Base-by-base conservation (phyloP, 2,329 filamentous ascomycete genomes). In the Apiospora hydei region DNA sequence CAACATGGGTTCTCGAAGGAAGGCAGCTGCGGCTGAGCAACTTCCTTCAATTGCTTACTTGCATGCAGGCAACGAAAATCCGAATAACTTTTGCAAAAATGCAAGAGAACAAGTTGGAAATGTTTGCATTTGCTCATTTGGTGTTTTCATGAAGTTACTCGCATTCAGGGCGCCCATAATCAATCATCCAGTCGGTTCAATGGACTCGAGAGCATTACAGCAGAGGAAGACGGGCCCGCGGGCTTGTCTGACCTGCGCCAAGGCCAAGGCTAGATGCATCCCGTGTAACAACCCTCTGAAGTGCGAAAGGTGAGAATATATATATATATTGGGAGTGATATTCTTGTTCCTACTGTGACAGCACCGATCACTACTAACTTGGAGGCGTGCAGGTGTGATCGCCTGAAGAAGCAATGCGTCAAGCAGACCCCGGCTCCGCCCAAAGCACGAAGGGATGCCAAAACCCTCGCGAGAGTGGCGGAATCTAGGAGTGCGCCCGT, bases 261-360 rank as follows among this genome's bases (percentile, higher is more conserved):
- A 71, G 68, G 72, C 72, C 21, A 73, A 73, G 43, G 66, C 69
- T 10, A 53, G 72, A 69, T 73, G 72, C 57, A 68, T 73, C 7
- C 66, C 69, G 8, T 71, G 64, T 7, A 44, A 26, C 16, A 71
- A 69, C 24, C 43, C 72, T n/a, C 13, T 44, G 10, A 73, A 71
- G 10, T 73, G 72, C 21, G 72, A 73, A 53, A 71, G 72, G 72
- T 71, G 49, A 66, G 71, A 13, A 38, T 66, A 13, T n/a, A 18
- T 1, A 34, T 61, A 8, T 38, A 16, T 2, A 6, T 3, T 24
- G 26, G 6, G 8, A 34, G 21, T 4, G 0, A 24, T 14, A 4
- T 24, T 26, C 18, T 34, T 18, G 21, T 21, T 10, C 34, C 34
- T 4, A 38, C 5, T 67, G 26, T 16, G 51, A 4, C 14, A 21